A percentile compares a stretch with the other conserved stretches of the same genome.
These are phyloP conservation scores for Backusella macrospora DNA, from an alignment of 192 early-diverging fungal species.

Conservation along the genomic window DNA sequence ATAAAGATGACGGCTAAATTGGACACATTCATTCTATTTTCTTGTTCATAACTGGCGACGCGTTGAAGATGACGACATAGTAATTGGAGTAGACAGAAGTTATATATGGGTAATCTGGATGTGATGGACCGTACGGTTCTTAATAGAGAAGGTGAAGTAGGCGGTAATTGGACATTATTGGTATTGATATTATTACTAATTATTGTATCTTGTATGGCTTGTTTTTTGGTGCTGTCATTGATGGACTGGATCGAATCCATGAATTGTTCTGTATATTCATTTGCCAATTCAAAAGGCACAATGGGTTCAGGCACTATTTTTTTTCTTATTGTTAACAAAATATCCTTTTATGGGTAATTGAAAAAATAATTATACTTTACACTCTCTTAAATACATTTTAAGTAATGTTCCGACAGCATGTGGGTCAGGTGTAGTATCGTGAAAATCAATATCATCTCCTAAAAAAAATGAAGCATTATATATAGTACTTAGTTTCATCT, in stretches of 20 bases:
- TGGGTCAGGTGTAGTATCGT: constrained; percentile 48
- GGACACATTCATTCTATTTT: constrained; percentile 62
- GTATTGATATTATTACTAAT: not conserved
- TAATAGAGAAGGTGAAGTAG: constrained; percentile 32
- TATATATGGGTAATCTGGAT: constrained; percentile 47
- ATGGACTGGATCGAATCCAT: constrained; percentile 31
- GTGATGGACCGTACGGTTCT: constrained; percentile 41
- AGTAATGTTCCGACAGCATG: constrained; percentile 62
- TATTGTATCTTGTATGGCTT: constrained; percentile 1
- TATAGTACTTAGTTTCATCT: not conserved
- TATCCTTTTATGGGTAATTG: not conserved
- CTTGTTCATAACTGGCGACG: constrained; percentile 46
- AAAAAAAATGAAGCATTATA: not conserved
- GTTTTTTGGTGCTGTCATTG: constrained; percentile 23
- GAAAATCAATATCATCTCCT: constrained; percentile 51
- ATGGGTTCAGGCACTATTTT: constrained; percentile 52
- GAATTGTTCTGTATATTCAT: constrained; percentile 48
- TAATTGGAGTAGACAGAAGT: constrained; percentile 52
- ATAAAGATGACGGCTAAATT: constrained; percentile 66
- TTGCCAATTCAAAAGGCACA: constrained; percentile 45
- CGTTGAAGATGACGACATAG: constrained; percentile 58
- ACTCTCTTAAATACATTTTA: constrained; percentile 62
- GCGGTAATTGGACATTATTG: constrained; percentile 19
- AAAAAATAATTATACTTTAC: constrained; percentile 39
- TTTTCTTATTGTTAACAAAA: constrained; percentile 9